Evolutionary conservation across 768 basidiomycete species (phyloP).

Genomic region (Butyriboletus loyo): DNA sequence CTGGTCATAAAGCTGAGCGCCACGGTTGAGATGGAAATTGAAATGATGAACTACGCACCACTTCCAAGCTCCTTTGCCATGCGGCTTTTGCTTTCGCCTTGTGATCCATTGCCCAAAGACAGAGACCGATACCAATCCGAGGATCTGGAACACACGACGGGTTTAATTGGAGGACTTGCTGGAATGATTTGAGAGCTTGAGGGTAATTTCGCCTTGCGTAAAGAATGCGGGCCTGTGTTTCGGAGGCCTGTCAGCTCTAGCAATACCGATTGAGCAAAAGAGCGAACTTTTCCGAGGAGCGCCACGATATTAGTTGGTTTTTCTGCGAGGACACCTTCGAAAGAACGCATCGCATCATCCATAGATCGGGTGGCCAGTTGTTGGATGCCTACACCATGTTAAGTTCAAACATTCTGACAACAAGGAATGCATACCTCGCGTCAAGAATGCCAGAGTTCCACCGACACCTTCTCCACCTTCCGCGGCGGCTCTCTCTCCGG

Average conservation of each 20-base stretch:
- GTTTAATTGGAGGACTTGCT: slow-evolving; percentile 73
- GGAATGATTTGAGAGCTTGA: slow-evolving; percentile 81
- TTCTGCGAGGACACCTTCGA: slow-evolving; percentile 72
- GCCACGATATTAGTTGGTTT: slow-evolving; percentile 89
- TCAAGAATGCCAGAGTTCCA: slow-evolving; percentile 58
- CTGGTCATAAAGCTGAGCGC: slow-evolving; percentile 34
- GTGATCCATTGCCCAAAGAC: slow-evolving; percentile 87
- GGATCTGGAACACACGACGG: slow-evolving; percentile 88
- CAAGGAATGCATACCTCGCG: slow-evolving; percentile 50
- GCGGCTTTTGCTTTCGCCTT: slow-evolving; percentile 79
- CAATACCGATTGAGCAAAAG: neutral
- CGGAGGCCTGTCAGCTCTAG: neutral
- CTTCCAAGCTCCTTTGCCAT: slow-evolving; percentile 86
- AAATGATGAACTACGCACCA: slow-evolving; percentile 50
- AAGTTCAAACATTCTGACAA: neutral
- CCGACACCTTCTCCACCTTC: slow-evolving; percentile 59
- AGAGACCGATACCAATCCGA: slow-evolving; percentile 92
- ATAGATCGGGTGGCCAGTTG: slow-evolving; percentile 76
- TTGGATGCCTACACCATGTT: slow-evolving; percentile 59
- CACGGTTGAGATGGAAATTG: neutral
- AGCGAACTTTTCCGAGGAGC: slow-evolving; percentile 73
- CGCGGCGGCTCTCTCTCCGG: slow-evolving; percentile 49
- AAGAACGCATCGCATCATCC: slow-evolving; percentile 78
- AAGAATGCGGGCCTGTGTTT: slow-evolving; percentile 70
- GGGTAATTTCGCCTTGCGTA: slow-evolving; percentile 76